Base-by-base conservation (phyloP, 305 asterid genomes). In the Petunia hybrid region DNA sequence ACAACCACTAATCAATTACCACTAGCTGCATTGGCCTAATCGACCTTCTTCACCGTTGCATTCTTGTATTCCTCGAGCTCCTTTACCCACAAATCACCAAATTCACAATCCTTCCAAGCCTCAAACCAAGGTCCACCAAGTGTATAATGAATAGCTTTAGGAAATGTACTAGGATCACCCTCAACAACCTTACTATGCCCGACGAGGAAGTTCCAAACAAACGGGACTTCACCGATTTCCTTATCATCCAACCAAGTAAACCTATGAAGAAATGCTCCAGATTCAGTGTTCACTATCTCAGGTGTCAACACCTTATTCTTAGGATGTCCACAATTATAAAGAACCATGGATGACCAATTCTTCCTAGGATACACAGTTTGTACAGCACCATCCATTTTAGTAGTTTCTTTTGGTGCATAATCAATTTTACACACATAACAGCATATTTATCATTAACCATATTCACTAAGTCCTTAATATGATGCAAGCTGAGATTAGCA, bases 91-190 rank as follows among this genome's bases (percentile, higher is more conserved):
- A 95, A 80, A 84, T 90, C 94, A 40, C 92, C 97, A 86, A 95
- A 93, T 86, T 92, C 97, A 57, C 99, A 95, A 86, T 91, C 97
- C 87, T 90, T 92, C 97, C 98, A 95, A 64, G 91, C 92, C 87
- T 95, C 97, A 41, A 95, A 95, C 99, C 99, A 95, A 10, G 99
- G 99, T 9, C 99, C 99, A 1, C 98, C 98, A 40, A 90, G 91
- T 3, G 97, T 95, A 62, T 93, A 93, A 86, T 95, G 99, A 45
- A 95, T 88, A 1, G 98, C 97, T 86, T 87, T 95, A 0, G 97
- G 99, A 3, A 79, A 64, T 2, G 99, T 91, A 42, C 57, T 80
- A 7, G 88, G 84, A 79, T 91, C 94, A 1, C 89, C 92, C 78
- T 91, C 93, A 0, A 87, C 95, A 80, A 88, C 90, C 90, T 71